Base-by-base conservation (phyloP, 108 stramenopile species). In the Nitzschia putrida region DNA sequence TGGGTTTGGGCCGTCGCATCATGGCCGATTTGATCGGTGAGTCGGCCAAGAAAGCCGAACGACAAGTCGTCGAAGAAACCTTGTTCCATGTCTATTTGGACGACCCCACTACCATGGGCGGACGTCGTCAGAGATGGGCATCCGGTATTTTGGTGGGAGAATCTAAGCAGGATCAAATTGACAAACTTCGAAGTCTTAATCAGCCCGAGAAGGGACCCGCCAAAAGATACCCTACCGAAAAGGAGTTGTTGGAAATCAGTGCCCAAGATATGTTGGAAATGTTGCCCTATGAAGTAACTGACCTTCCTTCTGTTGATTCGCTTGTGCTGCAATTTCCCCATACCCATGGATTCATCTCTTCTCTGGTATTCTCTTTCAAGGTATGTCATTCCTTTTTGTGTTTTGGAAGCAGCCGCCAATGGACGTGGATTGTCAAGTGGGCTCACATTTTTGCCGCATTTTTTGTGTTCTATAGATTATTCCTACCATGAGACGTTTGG, bases 341-440 rank as follows among this genome's bases (percentile, higher is more conserved):
- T 61, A 88, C 88, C 7, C 73, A 76, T 66, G 93, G 93, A 26
- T 81, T 82, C 49, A 80, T 82, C 49, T 94, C 93, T 38, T 70
- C 80, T 9, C 34, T 94, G 49, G 55, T 91, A 16, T 60, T 76
- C 20, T 71, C 77, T 42, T 88, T 78, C 73, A 88, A 89, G 82
- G 87, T 91, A 63, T 39, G 68, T n/a, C n/a, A n/a, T n/a, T n/a
- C n/a, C n/a, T n/a, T n/a, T n/a, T n/a, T n/a, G n/a, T n/a, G n/a
- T n/a, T n/a, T n/a, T 70, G 54, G 39, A 40, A 21, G 13, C 24
- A 34, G 3, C 29, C 29, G 29, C 1, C 29, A 34, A 34, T 50
- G 18, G 20, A 18, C 5, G 1, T 23, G 13, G 22, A 20, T 55
- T 9, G n/a, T 55, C 24, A 2, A 13, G n/a, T 13, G 20, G 13